Percentiles rank a stretch among this genome's conserved stretches.
These are phyloP conservation scores for Eimeria tenella DNA, from an alignment of 169 alveolate species.

Conservation along the genomic window DNA sequence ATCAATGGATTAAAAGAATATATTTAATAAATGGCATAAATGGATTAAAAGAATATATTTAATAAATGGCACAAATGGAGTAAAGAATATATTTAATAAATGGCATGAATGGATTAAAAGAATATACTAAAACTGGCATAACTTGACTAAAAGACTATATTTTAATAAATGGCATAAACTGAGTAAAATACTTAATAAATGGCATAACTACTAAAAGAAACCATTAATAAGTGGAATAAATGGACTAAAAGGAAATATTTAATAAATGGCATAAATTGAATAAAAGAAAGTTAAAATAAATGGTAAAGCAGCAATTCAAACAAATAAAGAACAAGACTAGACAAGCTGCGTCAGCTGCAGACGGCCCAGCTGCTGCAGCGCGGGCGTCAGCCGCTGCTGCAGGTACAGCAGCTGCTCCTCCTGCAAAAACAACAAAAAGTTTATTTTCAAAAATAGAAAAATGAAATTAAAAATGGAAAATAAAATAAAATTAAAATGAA, in stretches of 20 bases:
- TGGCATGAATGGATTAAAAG: not conserved
- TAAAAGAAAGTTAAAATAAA: no score
- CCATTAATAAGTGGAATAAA: not conserved
- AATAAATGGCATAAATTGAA: not conserved
- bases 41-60: no score
- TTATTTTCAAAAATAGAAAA: no score
- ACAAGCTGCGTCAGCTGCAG: not conserved
- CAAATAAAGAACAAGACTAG: not conserved
- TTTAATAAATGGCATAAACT: not conserved
- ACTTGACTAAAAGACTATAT: not conserved
- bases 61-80: no score
- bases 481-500: not conserved
- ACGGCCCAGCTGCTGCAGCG: not conserved
- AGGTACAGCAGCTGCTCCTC: slow-evolving; percentile 24
- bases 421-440: slow-evolving; percentile 71
- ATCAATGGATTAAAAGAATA: no score
- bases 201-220: not conserved
- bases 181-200: no score
- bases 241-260: not conserved
- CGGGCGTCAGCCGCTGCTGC: slow-evolving; percentile 23
- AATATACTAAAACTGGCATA: not conserved
- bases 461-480: no score
- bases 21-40: not conserved
- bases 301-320: not conserved
- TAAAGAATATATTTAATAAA: not conserved